These are phyloP conservation scores for Calonectria pteridis DNA, from an alignment of 2,329 filamentous ascomycete genomes.

Conservation along the genomic window DNA sequence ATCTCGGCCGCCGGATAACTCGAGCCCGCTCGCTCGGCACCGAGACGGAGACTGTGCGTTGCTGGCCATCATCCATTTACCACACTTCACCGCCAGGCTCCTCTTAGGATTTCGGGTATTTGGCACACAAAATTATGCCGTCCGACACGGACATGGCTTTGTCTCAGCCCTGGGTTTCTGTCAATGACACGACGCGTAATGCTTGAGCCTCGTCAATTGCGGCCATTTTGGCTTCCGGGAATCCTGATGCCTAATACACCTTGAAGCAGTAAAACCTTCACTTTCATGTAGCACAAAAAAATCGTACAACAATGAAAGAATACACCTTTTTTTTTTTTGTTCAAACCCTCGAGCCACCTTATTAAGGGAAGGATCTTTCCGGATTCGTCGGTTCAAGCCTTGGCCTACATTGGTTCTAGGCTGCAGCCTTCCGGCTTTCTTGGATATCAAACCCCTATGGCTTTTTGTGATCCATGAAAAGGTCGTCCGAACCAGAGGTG, in stretches of 20 bases:
- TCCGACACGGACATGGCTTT: neutral
- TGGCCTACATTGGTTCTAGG: neutral
- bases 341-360: neutral
- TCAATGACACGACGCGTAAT: neutral
- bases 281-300: neutral
- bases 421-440: neutral
- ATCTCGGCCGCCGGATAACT: neutral
- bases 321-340: too few relatives aligned
- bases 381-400: neutral
- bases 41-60: neutral
- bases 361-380: too few relatives aligned
- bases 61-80: neutral
- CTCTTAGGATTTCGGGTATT: neutral
- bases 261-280: neutral
- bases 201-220: neutral
- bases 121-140: too few relatives aligned
- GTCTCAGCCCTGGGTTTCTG: neutral
- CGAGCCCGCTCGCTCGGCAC: neutral
- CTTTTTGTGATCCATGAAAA: neutral
- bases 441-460: neutral
- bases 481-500: neutral
- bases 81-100: too few relatives aligned
- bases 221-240: too few relatives aligned
- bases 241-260: too few relatives aligned
- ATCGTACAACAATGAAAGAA: neutral